Base-by-base conservation (phyloP, 2,329 filamentous ascomycete species). In the Trichoderma oligosporum region DNA sequence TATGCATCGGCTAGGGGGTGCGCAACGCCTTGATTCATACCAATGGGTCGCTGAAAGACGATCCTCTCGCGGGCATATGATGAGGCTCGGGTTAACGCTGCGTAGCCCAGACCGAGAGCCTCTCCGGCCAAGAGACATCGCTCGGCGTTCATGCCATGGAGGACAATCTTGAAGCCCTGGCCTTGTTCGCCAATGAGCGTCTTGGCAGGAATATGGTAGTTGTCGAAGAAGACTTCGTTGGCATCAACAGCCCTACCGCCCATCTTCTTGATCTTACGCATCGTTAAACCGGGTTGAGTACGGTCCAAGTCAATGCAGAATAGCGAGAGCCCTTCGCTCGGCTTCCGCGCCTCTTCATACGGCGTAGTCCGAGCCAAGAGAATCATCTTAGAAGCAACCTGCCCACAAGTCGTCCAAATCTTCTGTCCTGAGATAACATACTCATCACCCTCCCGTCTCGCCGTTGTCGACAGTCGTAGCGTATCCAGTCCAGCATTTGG, bases 161-260 rank as follows among this genome's bases (percentile, higher is more conserved):
- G 79, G 52, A 91, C 82, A 56, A 91, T 87, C 65, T 85, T 86
- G 77, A 95, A 95, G 0, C 91, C 90, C 57, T 88, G 79, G 4
- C 85, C 84, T 68, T 94, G 87, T 29, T 81, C 68, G 1, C 90
- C 90, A 39, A 95, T 82, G 0, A 93, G 74, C 0, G 83, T 77
- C 38, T 83, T 76, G 0, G 78, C 78, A 0, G 86, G 82, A 12
- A 94, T 82, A 4, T 72, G 69, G 69, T 92, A 95, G 62, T 86
- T 82, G 69, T 94, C 88, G 68, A 95, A 94, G 71, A 95, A 95
- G 1, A 95, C 86, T 67, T 94, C 88, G 63, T 95, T 95, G 0
- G 89, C 88, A 65, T 94, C 89, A 1, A 95, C 84, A 0, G 89
- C 88, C 11, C 88, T 77, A 0, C 89, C 88, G 7, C 91, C 91